Evolutionary conservation across 2,329 filamentous ascomycete species (phyloP), one percentile per base, ranked within the genome.

Genomic region (Trichoderma guizhouense): DNA sequence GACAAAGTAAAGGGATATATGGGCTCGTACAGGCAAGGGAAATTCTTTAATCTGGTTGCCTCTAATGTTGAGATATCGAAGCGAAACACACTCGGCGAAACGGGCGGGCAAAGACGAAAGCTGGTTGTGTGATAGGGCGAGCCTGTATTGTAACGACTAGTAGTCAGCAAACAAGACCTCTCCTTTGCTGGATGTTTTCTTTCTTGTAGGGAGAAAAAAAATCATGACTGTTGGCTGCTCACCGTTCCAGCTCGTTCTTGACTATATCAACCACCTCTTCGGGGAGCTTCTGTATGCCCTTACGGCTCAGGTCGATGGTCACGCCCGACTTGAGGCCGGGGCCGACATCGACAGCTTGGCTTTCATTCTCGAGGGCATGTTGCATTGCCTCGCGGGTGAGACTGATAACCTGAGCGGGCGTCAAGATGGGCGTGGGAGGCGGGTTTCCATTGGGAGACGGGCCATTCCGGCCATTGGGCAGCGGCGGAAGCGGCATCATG

Each of bases 41-140:
- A 90, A 90, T 76, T 90, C 88, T 73, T 84, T 86, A 78, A 95
- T 90, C 76, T 89, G 85, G 78, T 95, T 95, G 81, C 92, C 92
- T 78, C 92, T 86, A 74, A 94, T 90, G 76, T 95, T 95, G 73
- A 95, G 87, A 79, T 95, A 95, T 73, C 92, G 90, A 73, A 95
- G 83, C 64, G 91, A 92, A 55, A 89, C 91, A 82, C 92, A 95
- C 82, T 94, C 92, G 43, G 91, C 86, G 76, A 95, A 92, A 69
- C 92, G 88, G 28, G 84, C 78, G 7, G 93, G 93, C 61, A 95
- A 88, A n/a, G 87, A 86, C 36, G 89, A 86, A 72, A 94, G 85
- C 75, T 89, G 90, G 80, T 95, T 95, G 82, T 95, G 92, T n/a
- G 92, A 94, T 74, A 95, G 84, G 64, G 93, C 93, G 68, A 95